A percentile compares a stretch with the other conserved stretches of the same genome.
Evolutionary conservation across 208 protist species (phyloP).

Genomic region (Acanthamoeba triangularis): DNA sequence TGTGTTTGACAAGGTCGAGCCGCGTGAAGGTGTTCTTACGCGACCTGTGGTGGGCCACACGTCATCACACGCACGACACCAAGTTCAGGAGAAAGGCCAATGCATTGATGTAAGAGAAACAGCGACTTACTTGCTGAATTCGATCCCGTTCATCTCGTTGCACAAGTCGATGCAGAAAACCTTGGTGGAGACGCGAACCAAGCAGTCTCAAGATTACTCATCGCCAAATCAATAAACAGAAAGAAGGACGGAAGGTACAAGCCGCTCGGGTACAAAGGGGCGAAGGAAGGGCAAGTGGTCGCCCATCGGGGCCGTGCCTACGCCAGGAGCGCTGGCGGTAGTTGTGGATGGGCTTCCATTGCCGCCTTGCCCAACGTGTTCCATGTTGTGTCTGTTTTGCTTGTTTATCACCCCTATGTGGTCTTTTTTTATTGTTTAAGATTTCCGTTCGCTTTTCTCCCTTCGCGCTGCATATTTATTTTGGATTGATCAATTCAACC

Average conservation of each 20-base stretch:
- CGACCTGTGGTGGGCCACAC: not conserved
- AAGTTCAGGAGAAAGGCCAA: not conserved
- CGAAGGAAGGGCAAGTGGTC: not conserved
- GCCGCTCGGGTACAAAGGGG: not conserved
- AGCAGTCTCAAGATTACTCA: not conserved
- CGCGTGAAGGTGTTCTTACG: constrained; percentile 45
- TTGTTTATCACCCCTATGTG: not conserved
- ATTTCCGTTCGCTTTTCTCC: not conserved
- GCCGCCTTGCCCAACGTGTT: not conserved
- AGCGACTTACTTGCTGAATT: constrained; percentile 41
- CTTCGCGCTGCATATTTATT: too few relatives aligned
- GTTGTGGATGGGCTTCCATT: not conserved
- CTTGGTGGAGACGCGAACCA: not conserved
- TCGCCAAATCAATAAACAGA: not conserved
- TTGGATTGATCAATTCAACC: too few relatives aligned
- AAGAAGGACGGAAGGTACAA: not conserved
- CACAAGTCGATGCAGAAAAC: constrained; percentile 69
- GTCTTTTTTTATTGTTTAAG: not conserved
- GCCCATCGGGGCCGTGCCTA: too few relatives aligned
- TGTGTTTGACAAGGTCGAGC: constrained; percentile 67
- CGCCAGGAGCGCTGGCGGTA: not conserved
- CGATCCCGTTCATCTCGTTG: constrained; percentile 60
- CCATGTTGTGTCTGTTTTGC: not conserved
- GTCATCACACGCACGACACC: not conserved
- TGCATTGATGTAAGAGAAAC: not conserved